These are phyloP conservation scores for Capsicum baccatum DNA, from an alignment of 257 asterid genomes.

Conservation along the genomic window DNA sequence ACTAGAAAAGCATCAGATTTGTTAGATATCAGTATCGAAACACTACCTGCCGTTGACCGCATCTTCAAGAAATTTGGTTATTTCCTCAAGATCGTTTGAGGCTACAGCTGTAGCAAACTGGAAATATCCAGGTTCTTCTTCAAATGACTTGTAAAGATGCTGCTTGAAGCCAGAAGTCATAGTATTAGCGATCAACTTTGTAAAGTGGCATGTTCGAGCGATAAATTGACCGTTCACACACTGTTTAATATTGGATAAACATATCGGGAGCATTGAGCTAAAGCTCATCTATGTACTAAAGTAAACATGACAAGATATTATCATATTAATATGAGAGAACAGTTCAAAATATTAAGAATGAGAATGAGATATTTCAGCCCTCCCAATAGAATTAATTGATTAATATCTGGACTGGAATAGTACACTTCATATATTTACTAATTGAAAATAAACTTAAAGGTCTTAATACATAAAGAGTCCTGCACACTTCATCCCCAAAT, in stretches of 20 bases:
- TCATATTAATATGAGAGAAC: background rate
- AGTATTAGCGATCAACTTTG: conserved; percentile 20
- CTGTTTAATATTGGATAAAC: background rate
- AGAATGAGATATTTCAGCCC: conserved; percentile 2
- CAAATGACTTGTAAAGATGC: conserved; percentile 84
- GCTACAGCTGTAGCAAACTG: conserved; percentile 84
- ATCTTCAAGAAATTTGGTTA: conserved; percentile 87
- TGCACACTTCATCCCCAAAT: background rate
- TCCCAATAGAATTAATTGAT: background rate
- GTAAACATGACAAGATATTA: conserved; percentile 2
- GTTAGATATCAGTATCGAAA: conserved; percentile 9
- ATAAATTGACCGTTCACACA: conserved; percentile 8
- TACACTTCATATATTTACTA: background rate
- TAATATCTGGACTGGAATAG: background rate
- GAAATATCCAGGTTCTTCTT: conserved; percentile 76
- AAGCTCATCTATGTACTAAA: background rate
- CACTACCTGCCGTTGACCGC: conserved; percentile 81
- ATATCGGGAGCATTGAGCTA: background rate
- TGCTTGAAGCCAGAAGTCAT: conserved; percentile 50
- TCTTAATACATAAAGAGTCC: background rate
- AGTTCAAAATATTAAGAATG: background rate
- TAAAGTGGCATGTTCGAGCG: background rate
- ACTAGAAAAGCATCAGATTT: conserved; percentile 11
- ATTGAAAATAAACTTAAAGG: background rate
- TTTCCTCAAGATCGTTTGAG: conserved; percentile 93